Evolutionary conservation across 2,329 filamentous ascomycete species (phyloP), one percentile per base, ranked within the genome.

Genomic region (Talaromyces verruculosus): DNA sequence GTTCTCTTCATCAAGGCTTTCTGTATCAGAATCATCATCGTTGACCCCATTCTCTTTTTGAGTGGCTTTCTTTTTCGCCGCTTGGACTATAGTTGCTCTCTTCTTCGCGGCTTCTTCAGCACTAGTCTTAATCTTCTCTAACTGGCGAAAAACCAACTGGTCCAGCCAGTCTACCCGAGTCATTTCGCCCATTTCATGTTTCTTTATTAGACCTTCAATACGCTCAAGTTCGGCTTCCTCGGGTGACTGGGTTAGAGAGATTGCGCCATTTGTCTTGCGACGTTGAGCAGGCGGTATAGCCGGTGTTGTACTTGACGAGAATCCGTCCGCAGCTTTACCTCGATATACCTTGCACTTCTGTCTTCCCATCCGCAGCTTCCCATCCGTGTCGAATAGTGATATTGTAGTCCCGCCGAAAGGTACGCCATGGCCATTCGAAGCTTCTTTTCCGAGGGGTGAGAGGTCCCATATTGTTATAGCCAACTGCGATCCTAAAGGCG

Each of bases 111-210:
- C 84, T 71, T 84, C 86, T 41, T 90, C 88, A 11, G 87, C 86
- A 72, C 88, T 84, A 2, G 88, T 75, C 25, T 89, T 87, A 66
- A 88, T 84, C 79, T 91, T 95, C 80, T 97, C 94, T 67, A 96
- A 89, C 61, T 90, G 90, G 47, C 94, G 89, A 76, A 96, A 99
- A 2, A 97, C 93, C 71, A 98, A 85, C 73, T 95, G 91, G 76
- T 99, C 95, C 51, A 99, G 85, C 96, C 95, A 99, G 72, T 96
- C 92, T 58, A 97, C 91, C 17, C 93, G 88, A 0, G 92, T 89
- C 30, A 99, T 94, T 76, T 99, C 95, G 19, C 93, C 93, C 90
- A 97, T 96, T 75, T 99, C 96, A 74, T 98, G 95, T 79, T 97
- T 96, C 80, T 99, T 99, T 75, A 99, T 91, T 25, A 98, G 79